Conservation (phyloP, 2,329 filamentous ascomycete species). For the Aureobasidium sp. region DNA sequence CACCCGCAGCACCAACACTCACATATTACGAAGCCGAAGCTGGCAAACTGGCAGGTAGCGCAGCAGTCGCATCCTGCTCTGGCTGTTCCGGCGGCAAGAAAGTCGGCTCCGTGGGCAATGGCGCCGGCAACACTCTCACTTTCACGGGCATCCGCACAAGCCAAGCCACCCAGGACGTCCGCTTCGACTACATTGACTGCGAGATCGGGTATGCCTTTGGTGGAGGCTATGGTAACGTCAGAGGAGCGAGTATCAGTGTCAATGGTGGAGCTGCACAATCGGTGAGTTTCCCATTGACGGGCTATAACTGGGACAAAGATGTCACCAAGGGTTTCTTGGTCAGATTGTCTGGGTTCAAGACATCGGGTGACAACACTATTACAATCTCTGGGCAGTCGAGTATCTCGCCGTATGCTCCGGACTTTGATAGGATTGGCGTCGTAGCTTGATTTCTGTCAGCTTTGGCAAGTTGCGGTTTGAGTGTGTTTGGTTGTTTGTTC, state of each 20-base stretch:
- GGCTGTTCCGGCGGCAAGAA: constrained; percentile 31
- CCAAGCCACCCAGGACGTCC: constrained; percentile 28
- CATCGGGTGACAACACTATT: constrained; percentile 22
- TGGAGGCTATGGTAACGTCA: constrained; percentile 28
- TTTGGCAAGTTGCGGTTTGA: not conserved
- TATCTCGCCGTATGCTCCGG: constrained; percentile 23
- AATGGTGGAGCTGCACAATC: constrained; percentile 31
- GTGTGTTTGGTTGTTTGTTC: too few species aligned
- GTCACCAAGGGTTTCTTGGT: constrained; percentile 23
- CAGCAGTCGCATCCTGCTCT: constrained; percentile 26
- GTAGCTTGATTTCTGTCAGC: not conserved
- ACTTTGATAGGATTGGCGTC: constrained; percentile 25
- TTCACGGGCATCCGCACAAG: constrained; percentile 26
- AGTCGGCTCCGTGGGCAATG: constrained; percentile 26
- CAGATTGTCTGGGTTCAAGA: constrained; percentile 24
- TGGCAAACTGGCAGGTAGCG: constrained; percentile 28
- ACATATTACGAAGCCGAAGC: constrained; percentile 29
- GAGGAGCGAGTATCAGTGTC: constrained; percentile 33
- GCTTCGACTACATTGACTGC: constrained; percentile 37
- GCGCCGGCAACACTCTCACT: constrained; percentile 23
- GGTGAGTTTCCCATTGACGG: constrained; percentile 35
- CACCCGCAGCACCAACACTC: constrained; percentile 16
- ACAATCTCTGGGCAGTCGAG: constrained; percentile 22
- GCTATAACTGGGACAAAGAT: constrained; percentile 34
- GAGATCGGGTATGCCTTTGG: constrained; percentile 33